phyloP scores from a whole-genome alignment of 2,329 filamentous ascomycete species.

The Chaetomium olivaceum region DNA sequence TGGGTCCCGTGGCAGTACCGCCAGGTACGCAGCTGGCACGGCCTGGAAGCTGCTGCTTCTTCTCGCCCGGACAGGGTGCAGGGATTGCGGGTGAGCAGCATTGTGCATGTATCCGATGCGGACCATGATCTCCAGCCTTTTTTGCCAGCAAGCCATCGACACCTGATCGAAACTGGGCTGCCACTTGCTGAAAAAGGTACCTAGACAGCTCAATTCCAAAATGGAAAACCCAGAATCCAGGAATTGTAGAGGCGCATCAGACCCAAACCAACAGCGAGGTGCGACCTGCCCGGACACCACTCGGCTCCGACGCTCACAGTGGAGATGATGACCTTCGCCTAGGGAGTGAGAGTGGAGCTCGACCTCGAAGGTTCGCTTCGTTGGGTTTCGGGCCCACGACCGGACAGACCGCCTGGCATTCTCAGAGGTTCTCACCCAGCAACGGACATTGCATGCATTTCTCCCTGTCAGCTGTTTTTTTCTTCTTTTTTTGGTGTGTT shows the following conservation, averaged over 20 bases:
- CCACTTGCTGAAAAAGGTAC: neutral
- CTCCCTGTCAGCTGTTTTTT: neutral
- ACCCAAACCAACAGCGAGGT: neutral
- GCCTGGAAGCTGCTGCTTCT: conserved; percentile 22
- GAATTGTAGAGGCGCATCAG: neutral
- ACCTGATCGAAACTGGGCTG: conserved; percentile 8
- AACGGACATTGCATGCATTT: neutral
- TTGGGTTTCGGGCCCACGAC: conserved; percentile 19
- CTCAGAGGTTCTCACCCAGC: neutral
- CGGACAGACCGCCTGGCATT: neutral
- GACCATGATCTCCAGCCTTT: conserved; percentile 19
- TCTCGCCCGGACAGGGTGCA: conserved; percentile 31
- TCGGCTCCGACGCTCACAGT: conserved; percentile 1
- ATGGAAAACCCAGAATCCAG: neutral
- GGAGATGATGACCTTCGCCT: conserved; percentile 18
- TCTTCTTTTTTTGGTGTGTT: neutral
- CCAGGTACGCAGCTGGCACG: conserved; percentile 24
- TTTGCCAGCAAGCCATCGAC: conserved; percentile 13
- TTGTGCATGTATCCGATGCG: conserved; percentile 27
- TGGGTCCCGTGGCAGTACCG: conserved; percentile 25
- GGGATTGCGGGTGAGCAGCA: conserved; percentile 35
- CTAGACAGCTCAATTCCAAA: neutral
- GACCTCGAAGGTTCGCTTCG: conserved; percentile 2
- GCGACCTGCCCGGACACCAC: neutral
- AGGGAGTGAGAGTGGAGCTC: conserved; percentile 13